Conservation (phyloP, 148 eudicot species). For the Rhododendron ferrugineum region DNA sequence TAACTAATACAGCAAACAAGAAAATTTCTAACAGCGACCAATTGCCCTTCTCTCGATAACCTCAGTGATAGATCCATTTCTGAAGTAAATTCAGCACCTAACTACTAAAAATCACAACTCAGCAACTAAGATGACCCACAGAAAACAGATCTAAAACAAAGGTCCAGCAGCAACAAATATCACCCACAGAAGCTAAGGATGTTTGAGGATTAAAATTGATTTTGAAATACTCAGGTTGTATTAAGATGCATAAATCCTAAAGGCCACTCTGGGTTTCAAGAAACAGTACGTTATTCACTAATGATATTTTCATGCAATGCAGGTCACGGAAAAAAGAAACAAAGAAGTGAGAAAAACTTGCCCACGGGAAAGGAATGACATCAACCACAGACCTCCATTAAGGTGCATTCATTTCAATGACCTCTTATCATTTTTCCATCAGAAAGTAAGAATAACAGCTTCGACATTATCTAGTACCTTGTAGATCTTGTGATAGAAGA, state of each 20-base stretch:
- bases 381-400: background rate
- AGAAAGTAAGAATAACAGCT: slow-evolving; percentile 1
- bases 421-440: background rate
- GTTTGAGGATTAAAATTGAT: background rate
- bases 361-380: background rate
- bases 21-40: background rate
- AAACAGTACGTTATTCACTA: background rate
- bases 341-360: background rate
- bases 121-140: background rate
- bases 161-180: background rate
- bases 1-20: background rate
- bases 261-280: background rate
- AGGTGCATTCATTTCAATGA: slow-evolving; percentile 3
- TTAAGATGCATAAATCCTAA: background rate
- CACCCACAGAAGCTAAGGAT: background rate
- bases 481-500: slow-evolving; percentile 30
- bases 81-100: slow-evolving; percentile 4
- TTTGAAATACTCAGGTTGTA: background rate
- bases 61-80: background rate
- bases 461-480: slow-evolving; percentile 19
- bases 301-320: background rate
- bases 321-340: background rate
- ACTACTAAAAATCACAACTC: background rate
- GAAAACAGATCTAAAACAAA: background rate
- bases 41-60: background rate